Base-by-base conservation (phyloP, 352 stramenopile genomes). In the Globisporangium middletonii region DNA sequence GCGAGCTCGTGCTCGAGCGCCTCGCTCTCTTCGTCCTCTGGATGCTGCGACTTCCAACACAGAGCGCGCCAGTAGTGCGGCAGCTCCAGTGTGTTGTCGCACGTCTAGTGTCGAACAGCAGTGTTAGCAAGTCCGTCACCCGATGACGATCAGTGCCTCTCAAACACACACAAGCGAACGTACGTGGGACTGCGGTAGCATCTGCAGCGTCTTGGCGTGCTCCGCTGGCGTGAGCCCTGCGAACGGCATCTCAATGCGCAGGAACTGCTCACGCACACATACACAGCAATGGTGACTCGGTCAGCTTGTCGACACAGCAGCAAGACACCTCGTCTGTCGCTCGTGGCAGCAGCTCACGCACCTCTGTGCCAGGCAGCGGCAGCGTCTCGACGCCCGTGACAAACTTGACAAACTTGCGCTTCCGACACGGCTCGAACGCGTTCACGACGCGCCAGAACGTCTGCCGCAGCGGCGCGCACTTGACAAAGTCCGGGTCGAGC, bases 161-260 rank as follows among this genome's bases (percentile, higher is more conserved):
- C 8, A 30, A 26, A 49, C 4, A 11, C 23, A 62, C 15, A 6
- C 23, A 26, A 45, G 7, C 3, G 3, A 5, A 73, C 74, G 48
- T 75, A 88, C 80, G 63, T 91, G 81, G 30, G 81, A 77, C 41
- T 91, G 81, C 5, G 81, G 78, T 1, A 89, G 71, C 81, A 91
- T 87, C 7, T 72, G 65, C 28, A 89, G 50, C 27, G 69, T 73
- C 57, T 72, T 86, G 37, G 62, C 49, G 46, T 73, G 66, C 4
- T 88, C 81, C 5, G 26, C 45, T 4, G 64, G 55, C 3, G 78
- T 75, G n/a, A 76, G 49, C 2, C 62, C 64, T 28, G 71, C 64
- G 50, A 91, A 88, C 1, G 80, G 78, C 78, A 91, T 88, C 63
- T 91, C 81, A 11, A 91, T 87, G 30, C 77, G 76, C 11, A 91